A percentile compares a stretch with the other conserved stretches of the same genome.
Evolutionary conservation across 2,329 filamentous ascomycete species (phyloP).

Genomic region (Esteya vermicola): DNA sequence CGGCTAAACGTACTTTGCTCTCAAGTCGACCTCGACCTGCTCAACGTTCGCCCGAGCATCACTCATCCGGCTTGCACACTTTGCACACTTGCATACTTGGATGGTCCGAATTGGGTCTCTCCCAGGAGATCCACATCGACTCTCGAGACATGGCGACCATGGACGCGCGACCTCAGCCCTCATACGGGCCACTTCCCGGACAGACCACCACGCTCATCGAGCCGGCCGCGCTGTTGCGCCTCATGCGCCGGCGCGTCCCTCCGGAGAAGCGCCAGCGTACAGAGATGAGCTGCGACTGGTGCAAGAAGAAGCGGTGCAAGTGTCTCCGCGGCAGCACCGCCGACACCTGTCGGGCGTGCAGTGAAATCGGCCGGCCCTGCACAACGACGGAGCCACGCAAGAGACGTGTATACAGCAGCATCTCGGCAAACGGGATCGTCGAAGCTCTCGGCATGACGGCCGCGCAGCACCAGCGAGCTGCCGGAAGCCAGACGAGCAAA

Average conservation of each 20-base stretch:
- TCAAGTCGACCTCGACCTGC: too few species aligned
- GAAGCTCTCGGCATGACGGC: background rate
- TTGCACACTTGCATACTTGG: too few species aligned
- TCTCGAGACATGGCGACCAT: background rate
- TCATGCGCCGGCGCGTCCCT: constrained; percentile 11
- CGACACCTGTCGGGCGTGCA: constrained; percentile 11
- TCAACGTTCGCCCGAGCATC: background rate
- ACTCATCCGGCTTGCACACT: background rate
- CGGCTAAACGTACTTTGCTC: too few species aligned
- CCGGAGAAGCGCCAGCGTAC: constrained; percentile 11
- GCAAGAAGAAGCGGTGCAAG: constrained; percentile 12
- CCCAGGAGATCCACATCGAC: too few species aligned
- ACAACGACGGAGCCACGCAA: constrained; percentile 11
- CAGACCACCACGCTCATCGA: constrained; percentile 3
- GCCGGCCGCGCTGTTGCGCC: constrained; percentile 8
- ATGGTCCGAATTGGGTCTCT: too few species aligned
- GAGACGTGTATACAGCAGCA: constrained; percentile 8
- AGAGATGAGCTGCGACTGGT: constrained; percentile 13
- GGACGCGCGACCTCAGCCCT: background rate
- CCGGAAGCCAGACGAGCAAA: too few species aligned
- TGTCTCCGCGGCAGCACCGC: constrained; percentile 9
- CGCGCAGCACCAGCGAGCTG: background rate
- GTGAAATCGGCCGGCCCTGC: constrained; percentile 9
- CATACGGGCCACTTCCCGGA: background rate
- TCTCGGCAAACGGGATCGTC: background rate